phyloP scores from a whole-genome alignment of 176 grass and related monocot genomes.

The Triticum monococcum region DNA sequence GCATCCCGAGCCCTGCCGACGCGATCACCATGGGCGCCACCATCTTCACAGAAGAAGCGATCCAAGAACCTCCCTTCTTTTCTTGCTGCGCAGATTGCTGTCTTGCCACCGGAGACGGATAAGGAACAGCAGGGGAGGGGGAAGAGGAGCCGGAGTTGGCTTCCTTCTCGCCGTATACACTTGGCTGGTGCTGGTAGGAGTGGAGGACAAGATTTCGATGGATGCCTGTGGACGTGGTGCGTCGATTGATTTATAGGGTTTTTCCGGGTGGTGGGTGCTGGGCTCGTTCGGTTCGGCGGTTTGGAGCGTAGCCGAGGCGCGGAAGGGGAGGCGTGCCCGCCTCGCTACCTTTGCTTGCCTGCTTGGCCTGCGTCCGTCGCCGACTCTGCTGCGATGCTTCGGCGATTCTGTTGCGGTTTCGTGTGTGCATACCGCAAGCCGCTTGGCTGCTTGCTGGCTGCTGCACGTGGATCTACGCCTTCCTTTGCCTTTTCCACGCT shows the following conservation, averaged over 20 bases:
- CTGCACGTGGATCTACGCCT: no score
- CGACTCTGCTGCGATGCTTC: no score
- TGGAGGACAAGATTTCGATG: no score
- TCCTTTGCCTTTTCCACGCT: not conserved
- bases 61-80: not conserved
- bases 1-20: conserved; percentile 80
- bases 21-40: conserved; percentile 66
- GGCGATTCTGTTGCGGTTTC: no score
- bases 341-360: not conserved
- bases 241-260: conserved; percentile 13
- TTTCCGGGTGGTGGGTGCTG: no score
- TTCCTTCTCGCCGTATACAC: not conserved
- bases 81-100: not conserved
- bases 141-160: not conserved
- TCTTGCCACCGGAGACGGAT: not conserved
- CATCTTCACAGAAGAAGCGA: not conserved
- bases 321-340: no score
- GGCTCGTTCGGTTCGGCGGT: no score
- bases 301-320: no score
- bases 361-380: not conserved
- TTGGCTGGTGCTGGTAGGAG: no score
- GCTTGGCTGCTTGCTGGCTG: no score
- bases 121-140: not conserved
- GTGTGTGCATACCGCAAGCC: no score
- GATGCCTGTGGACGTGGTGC: not conserved